These are phyloP conservation scores for Phytophthora rubi DNA, from an alignment of 352 stramenopile genomes.

Conservation along the genomic window DNA sequence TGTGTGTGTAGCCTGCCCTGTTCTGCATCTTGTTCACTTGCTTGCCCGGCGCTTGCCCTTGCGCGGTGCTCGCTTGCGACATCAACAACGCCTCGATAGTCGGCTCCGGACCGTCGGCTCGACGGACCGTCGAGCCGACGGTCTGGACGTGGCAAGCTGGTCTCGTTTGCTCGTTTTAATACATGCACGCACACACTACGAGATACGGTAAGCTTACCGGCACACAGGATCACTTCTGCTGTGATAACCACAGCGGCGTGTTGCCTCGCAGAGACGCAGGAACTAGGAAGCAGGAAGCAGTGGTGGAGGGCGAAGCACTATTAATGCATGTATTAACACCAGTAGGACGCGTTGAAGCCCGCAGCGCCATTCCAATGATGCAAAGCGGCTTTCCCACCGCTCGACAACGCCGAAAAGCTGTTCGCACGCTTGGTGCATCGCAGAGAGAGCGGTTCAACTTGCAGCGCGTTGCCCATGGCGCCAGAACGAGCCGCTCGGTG, in stretches of 20 bases:
- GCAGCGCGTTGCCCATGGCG: constrained; percentile 1
- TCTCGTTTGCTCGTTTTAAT: constrained; percentile 6
- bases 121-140: neutral
- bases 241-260: neutral
- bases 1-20: neutral
- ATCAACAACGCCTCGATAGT: constrained; percentile 27
- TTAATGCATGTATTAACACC: too few relatives aligned
- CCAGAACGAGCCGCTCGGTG: constrained; percentile 3
- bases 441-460: neutral
- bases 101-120: constrained; percentile 1
- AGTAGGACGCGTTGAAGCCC: too few relatives aligned
- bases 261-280: neutral
- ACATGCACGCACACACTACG: neutral
- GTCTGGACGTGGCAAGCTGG: constrained; percentile 13
- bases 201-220: neutral
- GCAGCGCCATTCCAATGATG: neutral
- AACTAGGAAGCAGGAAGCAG: too few relatives aligned
- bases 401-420: neutral
- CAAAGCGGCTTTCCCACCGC: neutral
- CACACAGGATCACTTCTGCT: neutral
- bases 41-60: constrained; percentile 8
- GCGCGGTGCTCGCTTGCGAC: constrained; percentile 7
- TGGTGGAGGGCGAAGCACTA: neutral
- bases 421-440: neutral
- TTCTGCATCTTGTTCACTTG: constrained; percentile 7